Evolutionary conservation across 164 flowering plant genomes (phyloP).

Genomic region (Houttuynia cordata): DNA sequence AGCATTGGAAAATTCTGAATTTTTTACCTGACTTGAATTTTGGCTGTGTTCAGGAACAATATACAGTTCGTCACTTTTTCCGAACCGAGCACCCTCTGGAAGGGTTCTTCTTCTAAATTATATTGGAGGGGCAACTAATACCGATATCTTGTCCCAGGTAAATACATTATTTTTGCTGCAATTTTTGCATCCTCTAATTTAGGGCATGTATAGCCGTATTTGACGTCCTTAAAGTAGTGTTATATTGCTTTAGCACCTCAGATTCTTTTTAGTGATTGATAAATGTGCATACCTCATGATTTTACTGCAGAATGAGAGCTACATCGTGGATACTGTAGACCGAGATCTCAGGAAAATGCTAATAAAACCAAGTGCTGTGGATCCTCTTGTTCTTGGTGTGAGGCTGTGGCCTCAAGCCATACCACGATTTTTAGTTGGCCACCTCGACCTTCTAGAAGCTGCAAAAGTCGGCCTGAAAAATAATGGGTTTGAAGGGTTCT

Average conservation of each 20-base stretch:
- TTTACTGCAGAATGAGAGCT: constrained; percentile 39
- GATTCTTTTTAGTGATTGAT: neutral
- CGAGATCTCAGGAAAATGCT: constrained; percentile 85
- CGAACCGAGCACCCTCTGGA: constrained; percentile 87
- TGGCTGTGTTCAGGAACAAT: constrained; percentile 58
- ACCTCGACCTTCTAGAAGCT: constrained; percentile 57
- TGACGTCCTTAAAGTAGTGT: neutral
- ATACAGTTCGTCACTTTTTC: constrained; percentile 93
- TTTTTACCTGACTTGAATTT: neutral
- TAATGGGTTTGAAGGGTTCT: constrained; percentile 53
- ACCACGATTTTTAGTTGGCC: constrained; percentile 87
- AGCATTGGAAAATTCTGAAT: neutral
- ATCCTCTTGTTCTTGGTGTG: constrained; percentile 63
- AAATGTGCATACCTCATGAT: neutral
- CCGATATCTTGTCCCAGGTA: constrained; percentile 78
- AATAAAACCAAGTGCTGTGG: constrained; percentile 56
- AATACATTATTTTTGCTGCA: neutral
- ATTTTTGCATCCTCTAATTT: neutral
- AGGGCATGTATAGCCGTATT: neutral
- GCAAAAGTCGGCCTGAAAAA: constrained; percentile 47
- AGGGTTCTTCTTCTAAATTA: constrained; percentile 76
- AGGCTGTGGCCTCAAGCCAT: constrained; percentile 92
- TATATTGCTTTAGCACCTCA: neutral
- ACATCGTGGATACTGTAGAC: constrained; percentile 77
- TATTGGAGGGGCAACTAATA: constrained; percentile 92